A percentile compares a stretch with the other conserved stretches of the same genome.
These are phyloP conservation scores for Dothiorella sarmentorum DNA, from an alignment of 2,329 filamentous ascomycete genomes.

Conservation along the genomic window DNA sequence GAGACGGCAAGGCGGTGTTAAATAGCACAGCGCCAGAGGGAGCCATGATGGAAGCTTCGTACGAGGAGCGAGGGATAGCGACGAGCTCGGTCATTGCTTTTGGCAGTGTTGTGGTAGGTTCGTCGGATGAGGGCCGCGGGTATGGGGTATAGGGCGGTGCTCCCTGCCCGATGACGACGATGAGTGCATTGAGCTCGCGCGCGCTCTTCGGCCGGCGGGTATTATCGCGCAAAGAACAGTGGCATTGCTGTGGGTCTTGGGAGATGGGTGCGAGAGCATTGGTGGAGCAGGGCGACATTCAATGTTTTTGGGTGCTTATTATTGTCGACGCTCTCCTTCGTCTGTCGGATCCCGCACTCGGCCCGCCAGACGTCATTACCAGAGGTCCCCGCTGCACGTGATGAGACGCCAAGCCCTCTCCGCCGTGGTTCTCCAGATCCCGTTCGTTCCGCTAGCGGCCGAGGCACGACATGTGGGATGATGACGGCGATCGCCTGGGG, in stretches of 20 bases:
- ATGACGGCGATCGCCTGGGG: not conserved
- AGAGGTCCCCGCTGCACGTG: not conserved
- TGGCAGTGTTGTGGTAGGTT: not conserved
- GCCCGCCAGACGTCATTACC: not conserved
- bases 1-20: not conserved
- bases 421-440: not conserved
- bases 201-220: too few relatives aligned
- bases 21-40: not conserved
- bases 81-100: not conserved
- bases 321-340: not conserved
- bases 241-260: not conserved
- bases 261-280: not conserved
- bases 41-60: not conserved
- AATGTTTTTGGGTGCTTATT: not conserved
- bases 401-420: not conserved
- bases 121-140: conserved; percentile 18
- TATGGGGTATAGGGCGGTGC: not conserved
- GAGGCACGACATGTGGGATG: not conserved
- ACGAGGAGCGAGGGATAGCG: not conserved
- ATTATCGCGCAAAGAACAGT: not conserved
- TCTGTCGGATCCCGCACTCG: conserved; percentile 9
- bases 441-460: not conserved
- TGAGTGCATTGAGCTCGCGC: not conserved
- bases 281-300: not conserved
- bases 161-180: conserved; percentile 8